These are phyloP conservation scores for Sugiyamaella sp. DNA, from an alignment of 1,139 yeast genomes.

Conservation along the genomic window DNA sequence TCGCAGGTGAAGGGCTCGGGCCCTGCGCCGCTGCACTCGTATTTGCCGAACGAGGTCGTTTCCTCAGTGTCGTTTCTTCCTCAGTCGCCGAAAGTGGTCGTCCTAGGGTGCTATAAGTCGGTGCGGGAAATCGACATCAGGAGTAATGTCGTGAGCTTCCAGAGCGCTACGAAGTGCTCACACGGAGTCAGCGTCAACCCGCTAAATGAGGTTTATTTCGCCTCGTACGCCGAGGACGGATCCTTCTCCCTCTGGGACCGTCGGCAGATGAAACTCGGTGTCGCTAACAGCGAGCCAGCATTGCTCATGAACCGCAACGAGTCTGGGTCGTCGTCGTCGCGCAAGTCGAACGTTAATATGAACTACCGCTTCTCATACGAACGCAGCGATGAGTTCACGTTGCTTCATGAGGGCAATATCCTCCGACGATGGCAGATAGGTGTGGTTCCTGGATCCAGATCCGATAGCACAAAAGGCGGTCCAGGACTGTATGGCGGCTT, in stretches of 20 bases:
- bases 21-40: conserved; percentile 16
- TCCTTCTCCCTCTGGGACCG: conserved; percentile 87
- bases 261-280: conserved; percentile 53
- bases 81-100: conserved; percentile 55
- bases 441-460: conserved; percentile 46
- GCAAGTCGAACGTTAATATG: conserved; percentile 7
- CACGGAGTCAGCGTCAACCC: conserved; percentile 72
- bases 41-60: conserved; percentile 71
- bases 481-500: neutral
- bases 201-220: conserved; percentile 62
- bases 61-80: conserved; percentile 70
- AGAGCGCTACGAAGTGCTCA: conserved; percentile 75
- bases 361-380: conserved; percentile 67
- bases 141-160: conserved; percentile 56
- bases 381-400: conserved; percentile 73
- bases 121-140: conserved; percentile 79
- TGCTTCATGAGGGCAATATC: conserved; percentile 75
- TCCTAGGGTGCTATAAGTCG: conserved; percentile 79
- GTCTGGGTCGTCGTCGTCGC: conserved; percentile 41
- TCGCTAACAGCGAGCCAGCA: conserved; percentile 52
- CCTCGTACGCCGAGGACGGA: conserved; percentile 82
- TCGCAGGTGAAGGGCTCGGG: conserved; percentile 1
- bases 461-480: conserved; percentile 2
- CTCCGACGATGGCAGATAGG: conserved; percentile 86
- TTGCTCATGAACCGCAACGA: conserved; percentile 70